A percentile compares a stretch with the other conserved stretches of the same genome.
Conservation (phyloP, 768 basidiomycete genomes). For the Hebeloma cylindrosporum region DNA sequence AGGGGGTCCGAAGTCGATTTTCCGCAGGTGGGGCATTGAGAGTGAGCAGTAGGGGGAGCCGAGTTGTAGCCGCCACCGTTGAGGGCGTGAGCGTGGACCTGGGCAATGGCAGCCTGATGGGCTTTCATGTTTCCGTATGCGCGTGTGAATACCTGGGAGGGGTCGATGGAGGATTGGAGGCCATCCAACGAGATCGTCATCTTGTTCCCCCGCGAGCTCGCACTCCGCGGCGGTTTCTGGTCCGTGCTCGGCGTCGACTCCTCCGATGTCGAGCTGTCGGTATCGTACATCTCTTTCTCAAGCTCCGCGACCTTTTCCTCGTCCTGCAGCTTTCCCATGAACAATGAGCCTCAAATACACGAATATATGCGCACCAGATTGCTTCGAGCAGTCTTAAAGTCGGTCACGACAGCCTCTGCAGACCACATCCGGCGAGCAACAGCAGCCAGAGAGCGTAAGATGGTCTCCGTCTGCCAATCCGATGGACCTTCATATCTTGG, state of each 20-base stretch:
- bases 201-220: slow-evolving; percentile 21
- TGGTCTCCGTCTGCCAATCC: slow-evolving; percentile 59
- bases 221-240: slow-evolving; percentile 6
- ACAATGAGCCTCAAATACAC: not conserved
- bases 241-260: slow-evolving; percentile 10
- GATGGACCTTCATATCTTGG: slow-evolving; percentile 54
- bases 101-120: slow-evolving; percentile 19
- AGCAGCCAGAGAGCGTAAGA: slow-evolving; percentile 49
- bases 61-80: slow-evolving; percentile 31
- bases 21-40: slow-evolving; percentile 57
- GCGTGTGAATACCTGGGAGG: slow-evolving; percentile 30
- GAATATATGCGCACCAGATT: slow-evolving; percentile 10
- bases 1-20: slow-evolving; percentile 46
- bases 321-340: slow-evolving; percentile 3
- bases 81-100: slow-evolving; percentile 13
- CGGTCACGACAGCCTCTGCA: slow-evolving; percentile 48
- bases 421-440: slow-evolving; percentile 55
- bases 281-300: slow-evolving; percentile 11
- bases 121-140: slow-evolving; percentile 27
- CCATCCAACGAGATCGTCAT: slow-evolving; percentile 53
- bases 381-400: slow-evolving; percentile 34
- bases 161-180: slow-evolving; percentile 40
- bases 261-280: slow-evolving; percentile 10
- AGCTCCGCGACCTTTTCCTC: slow-evolving; percentile 14
- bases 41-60: slow-evolving; percentile 45